phyloP scores from a whole-genome alignment of 441 rosid species.

The Dalechampia spathulata region DNA sequence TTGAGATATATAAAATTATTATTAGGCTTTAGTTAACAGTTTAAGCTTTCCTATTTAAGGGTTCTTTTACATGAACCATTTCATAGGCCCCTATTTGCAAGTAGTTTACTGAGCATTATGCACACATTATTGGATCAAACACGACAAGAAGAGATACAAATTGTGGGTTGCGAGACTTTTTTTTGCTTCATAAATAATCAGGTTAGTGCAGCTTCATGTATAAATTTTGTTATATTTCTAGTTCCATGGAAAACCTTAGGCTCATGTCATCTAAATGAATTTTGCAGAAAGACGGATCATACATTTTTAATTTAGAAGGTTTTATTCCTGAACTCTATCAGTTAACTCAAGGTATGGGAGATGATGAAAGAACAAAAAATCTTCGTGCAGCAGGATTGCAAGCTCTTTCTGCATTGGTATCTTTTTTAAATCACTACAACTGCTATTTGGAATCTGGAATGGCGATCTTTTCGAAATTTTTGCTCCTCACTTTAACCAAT shows the following conservation, averaged over 20 bases:
- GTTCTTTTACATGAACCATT: no score
- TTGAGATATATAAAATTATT: no score
- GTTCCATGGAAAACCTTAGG: conserved; percentile 6
- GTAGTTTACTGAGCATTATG: conserved; percentile 68
- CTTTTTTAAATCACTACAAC: conserved; percentile 2
- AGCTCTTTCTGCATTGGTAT: conserved; percentile 72
- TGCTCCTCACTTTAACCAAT: background rate
- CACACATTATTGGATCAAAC: conserved; percentile 75
- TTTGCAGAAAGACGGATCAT: conserved; percentile 72
- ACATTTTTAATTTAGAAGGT: conserved; percentile 78
- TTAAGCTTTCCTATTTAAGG: no score
- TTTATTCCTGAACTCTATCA: conserved; percentile 74
- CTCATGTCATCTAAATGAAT: conserved; percentile 16
- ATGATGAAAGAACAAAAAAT: conserved; percentile 45
- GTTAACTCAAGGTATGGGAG: conserved; percentile 69
- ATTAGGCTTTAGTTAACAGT: no score
- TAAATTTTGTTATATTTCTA: conserved; percentile 11
- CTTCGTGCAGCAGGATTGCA: conserved; percentile 57
- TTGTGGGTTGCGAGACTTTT: conserved; percentile 75
- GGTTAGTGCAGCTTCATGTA: conserved; percentile 40
- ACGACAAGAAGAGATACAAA: conserved; percentile 61
- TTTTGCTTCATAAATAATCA: conserved; percentile 82
- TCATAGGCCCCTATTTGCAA: conserved; percentile 73
- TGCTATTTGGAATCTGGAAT: conserved; percentile 7
- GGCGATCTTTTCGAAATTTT: background rate